Conservation (phyloP, 495 filamentous ascomycete genomes). For the Venustampulla echinocandica region DNA sequence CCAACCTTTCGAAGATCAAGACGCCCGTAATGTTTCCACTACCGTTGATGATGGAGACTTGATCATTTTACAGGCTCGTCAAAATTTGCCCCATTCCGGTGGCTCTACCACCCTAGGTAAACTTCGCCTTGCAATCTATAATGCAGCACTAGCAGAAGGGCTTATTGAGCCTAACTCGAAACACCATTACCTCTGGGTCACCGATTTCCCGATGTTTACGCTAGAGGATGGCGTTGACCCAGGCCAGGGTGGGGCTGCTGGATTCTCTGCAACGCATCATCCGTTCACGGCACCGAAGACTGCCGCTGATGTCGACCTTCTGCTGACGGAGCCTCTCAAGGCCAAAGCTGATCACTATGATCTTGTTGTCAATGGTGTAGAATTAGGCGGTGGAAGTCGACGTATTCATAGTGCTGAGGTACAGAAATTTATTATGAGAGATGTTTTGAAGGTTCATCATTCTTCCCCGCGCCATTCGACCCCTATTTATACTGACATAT, state of each 20-base stretch:
- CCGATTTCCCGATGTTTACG: slow-evolving; percentile 85
- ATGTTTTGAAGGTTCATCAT: slow-evolving; percentile 57
- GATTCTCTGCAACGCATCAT: slow-evolving; percentile 84
- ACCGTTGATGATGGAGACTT: slow-evolving; percentile 57
- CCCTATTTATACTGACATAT: not conserved
- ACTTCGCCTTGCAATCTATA: slow-evolving; percentile 62
- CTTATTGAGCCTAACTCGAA: slow-evolving; percentile 44
- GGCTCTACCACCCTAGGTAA: slow-evolving; percentile 76
- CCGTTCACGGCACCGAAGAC: slow-evolving; percentile 87
- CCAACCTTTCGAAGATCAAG: slow-evolving; percentile 29
- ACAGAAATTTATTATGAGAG: slow-evolving; percentile 76
- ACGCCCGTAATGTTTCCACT: slow-evolving; percentile 33
- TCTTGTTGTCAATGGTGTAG: slow-evolving; percentile 89
- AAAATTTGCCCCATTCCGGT: slow-evolving; percentile 47
- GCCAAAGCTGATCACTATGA: slow-evolving; percentile 84
- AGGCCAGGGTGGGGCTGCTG: slow-evolving; percentile 72
- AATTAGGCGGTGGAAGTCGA: slow-evolving; percentile 85
- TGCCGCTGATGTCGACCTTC: slow-evolving; percentile 61
- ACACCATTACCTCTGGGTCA: slow-evolving; percentile 74
- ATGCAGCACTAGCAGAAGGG: slow-evolving; percentile 49
- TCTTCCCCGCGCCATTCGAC: not conserved
- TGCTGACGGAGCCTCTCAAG: slow-evolving; percentile 60
- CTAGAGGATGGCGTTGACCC: slow-evolving; percentile 58
- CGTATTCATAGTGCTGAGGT: slow-evolving; percentile 83
- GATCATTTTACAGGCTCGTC: slow-evolving; percentile 71